phyloP scores from a whole-genome alignment of 2,329 filamentous ascomycete genomes.

The Aphanocladium album region DNA sequence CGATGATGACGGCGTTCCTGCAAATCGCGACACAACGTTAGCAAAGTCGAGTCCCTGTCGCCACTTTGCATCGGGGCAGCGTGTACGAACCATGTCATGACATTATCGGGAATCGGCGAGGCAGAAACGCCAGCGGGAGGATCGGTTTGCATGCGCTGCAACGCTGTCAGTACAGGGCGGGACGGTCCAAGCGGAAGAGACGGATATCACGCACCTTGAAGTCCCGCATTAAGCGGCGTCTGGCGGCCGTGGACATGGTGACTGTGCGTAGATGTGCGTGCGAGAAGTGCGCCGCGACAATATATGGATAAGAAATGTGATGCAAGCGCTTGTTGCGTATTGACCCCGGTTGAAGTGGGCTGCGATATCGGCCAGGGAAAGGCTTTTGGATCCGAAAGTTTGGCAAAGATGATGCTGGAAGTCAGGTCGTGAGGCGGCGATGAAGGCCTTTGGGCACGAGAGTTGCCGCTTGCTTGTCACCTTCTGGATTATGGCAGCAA shows the following conservation, averaged over 20 bases:
- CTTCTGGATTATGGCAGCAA: conserved; percentile 11
- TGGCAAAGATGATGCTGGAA: background rate
- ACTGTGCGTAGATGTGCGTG: conserved; percentile 7
- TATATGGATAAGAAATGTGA: too few relatives aligned
- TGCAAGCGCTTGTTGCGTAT: background rate
- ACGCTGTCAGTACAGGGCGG: conserved; percentile 15
- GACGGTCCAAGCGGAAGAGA: conserved; percentile 18
- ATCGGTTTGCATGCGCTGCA: conserved; percentile 96
- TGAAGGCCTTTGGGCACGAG: conserved; percentile 4
- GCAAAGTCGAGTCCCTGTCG: background rate
- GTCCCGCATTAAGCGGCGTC: conserved; percentile 96
- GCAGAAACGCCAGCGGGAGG: conserved; percentile 95
- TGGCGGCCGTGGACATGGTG: conserved; percentile 79
- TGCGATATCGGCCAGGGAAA: background rate
- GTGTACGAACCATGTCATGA: conserved; percentile 80
- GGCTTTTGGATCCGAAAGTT: background rate
- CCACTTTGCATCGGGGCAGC: too few relatives aligned
- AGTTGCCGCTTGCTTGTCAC: conserved; percentile 5
- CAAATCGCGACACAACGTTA: conserved; percentile 7
- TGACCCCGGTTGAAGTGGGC: background rate
- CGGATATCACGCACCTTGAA: conserved; percentile 71
- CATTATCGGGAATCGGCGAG: conserved; percentile 91
- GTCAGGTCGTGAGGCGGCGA: background rate
- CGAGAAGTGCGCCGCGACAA: conserved; percentile 1
- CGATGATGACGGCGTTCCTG: conserved; percentile 98